Conservation (phyloP, 257 asterid genomes). For the Plectranthus barbatus region DNA sequence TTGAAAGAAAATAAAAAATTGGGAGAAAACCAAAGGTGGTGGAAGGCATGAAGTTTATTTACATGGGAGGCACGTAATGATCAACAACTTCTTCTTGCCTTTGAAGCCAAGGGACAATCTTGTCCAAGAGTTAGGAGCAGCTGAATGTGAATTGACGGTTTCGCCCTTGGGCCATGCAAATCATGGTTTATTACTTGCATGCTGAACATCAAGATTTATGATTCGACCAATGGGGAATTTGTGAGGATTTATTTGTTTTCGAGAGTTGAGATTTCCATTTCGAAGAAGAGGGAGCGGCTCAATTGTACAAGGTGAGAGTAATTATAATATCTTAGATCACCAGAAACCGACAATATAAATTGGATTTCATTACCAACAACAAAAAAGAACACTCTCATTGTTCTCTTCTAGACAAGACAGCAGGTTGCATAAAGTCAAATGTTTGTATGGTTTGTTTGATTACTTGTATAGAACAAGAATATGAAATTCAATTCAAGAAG, state of each 20-base stretch:
- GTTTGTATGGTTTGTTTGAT: not conserved
- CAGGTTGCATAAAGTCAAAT: not conserved
- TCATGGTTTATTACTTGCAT: too few species aligned
- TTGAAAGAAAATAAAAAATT: not conserved
- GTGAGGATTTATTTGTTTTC: too few species aligned
- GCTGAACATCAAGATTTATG: too few species aligned
- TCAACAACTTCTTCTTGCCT: slow-evolving; percentile 38
- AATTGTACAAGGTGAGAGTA: slow-evolving; percentile 29
- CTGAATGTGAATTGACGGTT: slow-evolving; percentile 20
- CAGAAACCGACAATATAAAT: not conserved
- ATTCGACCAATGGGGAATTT: too few species aligned
- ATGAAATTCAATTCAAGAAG: too few species aligned
- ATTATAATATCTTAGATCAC: slow-evolving; percentile 13
- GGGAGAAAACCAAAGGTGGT: slow-evolving; percentile 29
- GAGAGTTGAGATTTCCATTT: slow-evolving; percentile 27
- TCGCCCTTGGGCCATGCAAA: slow-evolving; percentile 5
- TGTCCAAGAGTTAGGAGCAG: not conserved
- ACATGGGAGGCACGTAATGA: slow-evolving; percentile 59
- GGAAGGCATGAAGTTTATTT: slow-evolving; percentile 33
- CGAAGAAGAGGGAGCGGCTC: slow-evolving; percentile 33
- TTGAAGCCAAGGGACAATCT: slow-evolving; percentile 48
- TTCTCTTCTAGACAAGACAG: not conserved
- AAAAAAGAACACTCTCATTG: too few species aligned
- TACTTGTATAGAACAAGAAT: too few species aligned
- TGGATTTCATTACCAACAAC: not conserved